Evolutionary conservation across 768 basidiomycete genomes (phyloP).

Genomic region (Guyanaporus albipodus): DNA sequence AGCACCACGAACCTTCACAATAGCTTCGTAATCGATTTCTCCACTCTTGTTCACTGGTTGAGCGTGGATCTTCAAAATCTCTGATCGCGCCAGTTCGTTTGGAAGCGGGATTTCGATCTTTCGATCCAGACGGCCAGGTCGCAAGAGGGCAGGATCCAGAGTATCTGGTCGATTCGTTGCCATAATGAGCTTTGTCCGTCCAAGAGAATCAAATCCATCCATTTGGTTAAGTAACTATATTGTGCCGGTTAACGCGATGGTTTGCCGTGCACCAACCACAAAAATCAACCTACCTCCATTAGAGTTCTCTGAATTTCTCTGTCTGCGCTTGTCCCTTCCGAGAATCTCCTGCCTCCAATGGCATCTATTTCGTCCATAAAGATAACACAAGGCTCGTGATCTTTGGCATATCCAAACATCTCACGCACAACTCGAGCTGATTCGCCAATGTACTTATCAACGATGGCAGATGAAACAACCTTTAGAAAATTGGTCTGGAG

Average conservation of each 20-base stretch:
- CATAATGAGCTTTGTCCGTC: conserved; percentile 96
- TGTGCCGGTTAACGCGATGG: not conserved
- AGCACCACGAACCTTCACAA: conserved; percentile 71
- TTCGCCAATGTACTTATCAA: conserved; percentile 98
- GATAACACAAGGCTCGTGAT: conserved; percentile 98
- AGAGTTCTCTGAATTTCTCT: conserved; percentile 97
- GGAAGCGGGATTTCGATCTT: conserved; percentile 98
- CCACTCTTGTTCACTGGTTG: conserved; percentile 91
- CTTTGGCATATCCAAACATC: conserved; percentile 97
- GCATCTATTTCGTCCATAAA: conserved; percentile 99
- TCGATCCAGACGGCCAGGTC: conserved; percentile 92
- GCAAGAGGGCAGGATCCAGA: conserved; percentile 91
- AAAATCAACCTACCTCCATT: conserved; percentile 69
- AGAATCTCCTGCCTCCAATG: conserved; percentile 88
- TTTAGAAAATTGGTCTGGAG: conserved; percentile 96
- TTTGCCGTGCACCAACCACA: not conserved
- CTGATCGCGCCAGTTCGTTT: conserved; percentile 92
- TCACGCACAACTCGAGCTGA: conserved; percentile 93
- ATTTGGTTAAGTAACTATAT: conserved; percentile 91
- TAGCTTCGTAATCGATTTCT: conserved; percentile 96
- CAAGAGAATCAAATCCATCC: conserved; percentile 98
- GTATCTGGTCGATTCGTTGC: conserved; percentile 99
- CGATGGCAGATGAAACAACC: conserved; percentile 96
- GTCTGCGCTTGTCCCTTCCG: conserved; percentile 96
- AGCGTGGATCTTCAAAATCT: conserved; percentile 97